Evolutionary conservation across 2,329 filamentous ascomycete genomes (phyloP).

Genomic region (Alternaria arborescens): DNA sequence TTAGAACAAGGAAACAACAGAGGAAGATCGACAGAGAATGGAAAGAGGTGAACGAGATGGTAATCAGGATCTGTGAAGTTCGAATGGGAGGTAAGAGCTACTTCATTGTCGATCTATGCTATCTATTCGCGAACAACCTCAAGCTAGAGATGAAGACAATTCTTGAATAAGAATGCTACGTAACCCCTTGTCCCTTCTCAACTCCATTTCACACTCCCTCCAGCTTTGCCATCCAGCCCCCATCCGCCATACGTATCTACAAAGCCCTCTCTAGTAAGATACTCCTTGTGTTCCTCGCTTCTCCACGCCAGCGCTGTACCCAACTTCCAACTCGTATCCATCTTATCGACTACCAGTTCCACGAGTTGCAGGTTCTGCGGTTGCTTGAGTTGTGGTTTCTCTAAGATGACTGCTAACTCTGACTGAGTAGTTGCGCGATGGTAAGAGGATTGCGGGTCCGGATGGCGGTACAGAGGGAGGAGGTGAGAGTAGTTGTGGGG

Average conservation of each 20-base stretch:
- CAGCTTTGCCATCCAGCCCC: slow-evolving; percentile 34
- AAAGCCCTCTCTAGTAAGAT: slow-evolving; percentile 52
- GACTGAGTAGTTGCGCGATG: slow-evolving; percentile 49
- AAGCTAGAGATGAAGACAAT: neutral
- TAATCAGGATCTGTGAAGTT: neutral
- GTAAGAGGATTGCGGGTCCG: slow-evolving; percentile 42
- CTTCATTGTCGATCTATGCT: neutral
- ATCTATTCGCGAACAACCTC: neutral
- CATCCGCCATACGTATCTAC: slow-evolving; percentile 45
- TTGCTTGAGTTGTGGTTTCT: slow-evolving; percentile 37
- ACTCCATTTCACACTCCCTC: slow-evolving; percentile 38
- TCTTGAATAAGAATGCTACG: neutral
- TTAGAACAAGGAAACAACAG: neutral
- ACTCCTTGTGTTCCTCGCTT: slow-evolving; percentile 47
- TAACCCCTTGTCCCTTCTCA: neutral
- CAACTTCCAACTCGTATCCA: slow-evolving; percentile 36
- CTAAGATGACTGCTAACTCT: slow-evolving; percentile 50
- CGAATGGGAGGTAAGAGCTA: neutral
- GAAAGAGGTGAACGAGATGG: neutral
- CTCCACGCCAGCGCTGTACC: slow-evolving; percentile 53
- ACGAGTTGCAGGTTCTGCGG: slow-evolving; percentile 51
- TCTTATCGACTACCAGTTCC: slow-evolving; percentile 53
- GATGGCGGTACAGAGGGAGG: slow-evolving; percentile 53
- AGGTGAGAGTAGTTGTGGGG: slow-evolving; percentile 52
- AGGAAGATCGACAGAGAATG: neutral